These are phyloP conservation scores for Picochlorum sp. DNA, from an alignment of 139 green algal genomes.

Conservation along the genomic window DNA sequence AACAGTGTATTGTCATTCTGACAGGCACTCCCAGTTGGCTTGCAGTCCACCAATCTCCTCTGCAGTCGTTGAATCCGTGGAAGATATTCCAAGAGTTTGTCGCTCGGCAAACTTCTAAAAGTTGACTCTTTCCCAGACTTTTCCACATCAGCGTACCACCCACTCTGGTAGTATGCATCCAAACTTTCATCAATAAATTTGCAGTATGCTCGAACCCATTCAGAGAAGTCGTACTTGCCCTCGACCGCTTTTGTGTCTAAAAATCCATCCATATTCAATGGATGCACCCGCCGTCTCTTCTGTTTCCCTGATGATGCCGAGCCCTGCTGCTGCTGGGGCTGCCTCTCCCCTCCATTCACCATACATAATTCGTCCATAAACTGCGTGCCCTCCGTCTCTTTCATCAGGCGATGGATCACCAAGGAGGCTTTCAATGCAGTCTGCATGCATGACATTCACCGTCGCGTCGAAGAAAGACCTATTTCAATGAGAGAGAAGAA, in stretches of 20 bases:
- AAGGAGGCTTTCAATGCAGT: constrained; percentile 74
- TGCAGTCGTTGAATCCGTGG: constrained; percentile 74
- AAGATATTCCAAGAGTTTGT: constrained; percentile 71
- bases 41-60: constrained; percentile 68
- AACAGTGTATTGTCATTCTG: constrained; percentile 53
- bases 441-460: background rate
- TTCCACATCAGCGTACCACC: constrained; percentile 43
- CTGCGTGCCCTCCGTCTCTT: constrained; percentile 50
- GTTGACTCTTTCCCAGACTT: constrained; percentile 15
- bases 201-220: constrained; percentile 83
- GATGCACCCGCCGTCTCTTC: background rate
- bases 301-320: background rate
- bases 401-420: constrained; percentile 57
- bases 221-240: constrained; percentile 64
- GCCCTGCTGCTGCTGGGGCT: background rate
- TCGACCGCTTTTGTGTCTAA: constrained; percentile 38
- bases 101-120: constrained; percentile 9
- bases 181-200: constrained; percentile 84
- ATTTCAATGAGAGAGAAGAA: too few species aligned
- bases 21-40: constrained; percentile 60
- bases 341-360: background rate
- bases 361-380: constrained; percentile 57
- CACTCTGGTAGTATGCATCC: constrained; percentile 38
- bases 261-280: constrained; percentile 59
- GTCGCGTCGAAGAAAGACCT: background rate